Conservation (phyloP, 495 filamentous ascomycete species). For the Penicillium samsonianum region DNA sequence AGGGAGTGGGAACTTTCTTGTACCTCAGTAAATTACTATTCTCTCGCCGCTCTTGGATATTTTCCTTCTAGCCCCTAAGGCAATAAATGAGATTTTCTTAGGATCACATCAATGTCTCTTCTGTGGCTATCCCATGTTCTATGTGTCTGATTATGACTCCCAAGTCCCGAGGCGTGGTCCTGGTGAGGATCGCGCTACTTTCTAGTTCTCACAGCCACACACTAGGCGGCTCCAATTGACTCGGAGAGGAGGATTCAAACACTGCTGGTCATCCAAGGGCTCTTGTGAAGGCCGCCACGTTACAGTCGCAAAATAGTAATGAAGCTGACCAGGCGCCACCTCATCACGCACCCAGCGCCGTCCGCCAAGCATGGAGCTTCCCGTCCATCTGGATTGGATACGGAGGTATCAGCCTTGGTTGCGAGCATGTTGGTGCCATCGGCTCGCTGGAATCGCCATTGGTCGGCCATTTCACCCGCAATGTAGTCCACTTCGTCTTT, state of each 20-base stretch:
- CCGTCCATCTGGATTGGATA: conserved; percentile 18
- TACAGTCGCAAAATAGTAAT: conserved; percentile 32
- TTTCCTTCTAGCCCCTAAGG: background rate
- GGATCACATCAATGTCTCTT: background rate
- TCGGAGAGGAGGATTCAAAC: background rate
- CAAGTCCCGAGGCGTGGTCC: no score
- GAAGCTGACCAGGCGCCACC: conserved; percentile 24
- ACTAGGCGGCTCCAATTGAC: conserved; percentile 2
- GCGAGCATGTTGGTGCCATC: conserved; percentile 13
- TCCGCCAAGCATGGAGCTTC: conserved; percentile 23
- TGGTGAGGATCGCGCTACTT: background rate
- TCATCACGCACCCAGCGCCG: conserved; percentile 34
- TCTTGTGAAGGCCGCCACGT: conserved; percentile 22
- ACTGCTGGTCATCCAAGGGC: background rate
- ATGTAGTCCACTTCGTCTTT: conserved; percentile 31
- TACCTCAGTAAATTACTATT: background rate
- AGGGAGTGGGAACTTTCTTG: background rate
- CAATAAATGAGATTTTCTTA: background rate
- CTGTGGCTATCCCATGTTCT: no score
- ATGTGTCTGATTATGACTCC: background rate
- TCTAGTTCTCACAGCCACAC: background rate
- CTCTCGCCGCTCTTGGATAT: background rate
- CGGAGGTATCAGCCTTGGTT: background rate
- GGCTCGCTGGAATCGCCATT: conserved; percentile 30
- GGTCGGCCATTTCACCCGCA: conserved; percentile 18